Evolutionary conservation across 768 basidiomycete genomes (phyloP).

Genomic region (Termitomyces sp.): DNA sequence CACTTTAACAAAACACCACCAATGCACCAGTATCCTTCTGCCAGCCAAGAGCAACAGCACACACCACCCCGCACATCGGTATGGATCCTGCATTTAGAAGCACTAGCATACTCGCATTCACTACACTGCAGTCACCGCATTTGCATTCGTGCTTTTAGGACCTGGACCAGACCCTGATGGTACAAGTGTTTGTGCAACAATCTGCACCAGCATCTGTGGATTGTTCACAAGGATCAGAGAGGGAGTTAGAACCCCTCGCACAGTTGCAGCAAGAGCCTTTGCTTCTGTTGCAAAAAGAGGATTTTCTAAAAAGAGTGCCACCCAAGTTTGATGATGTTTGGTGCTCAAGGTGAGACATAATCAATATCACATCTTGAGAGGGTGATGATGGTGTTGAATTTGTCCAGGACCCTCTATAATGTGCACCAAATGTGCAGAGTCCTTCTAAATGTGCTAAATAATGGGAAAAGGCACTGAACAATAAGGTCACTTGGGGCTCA

Average conservation of each 20-base stretch:
- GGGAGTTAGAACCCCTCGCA: constrained; percentile 58
- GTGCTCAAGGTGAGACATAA: too few species aligned
- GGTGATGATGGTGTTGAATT: too few species aligned
- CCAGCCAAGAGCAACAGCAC: constrained; percentile 59
- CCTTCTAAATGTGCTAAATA: too few species aligned
- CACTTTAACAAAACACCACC: too few species aligned
- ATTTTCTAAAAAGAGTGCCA: too few species aligned
- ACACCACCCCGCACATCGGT: constrained; percentile 72
- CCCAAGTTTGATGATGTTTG: too few species aligned
- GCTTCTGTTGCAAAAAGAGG: constrained; percentile 71
- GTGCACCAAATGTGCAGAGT: too few species aligned
- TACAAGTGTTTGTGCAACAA: constrained; percentile 67
- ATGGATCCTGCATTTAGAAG: constrained; percentile 68
- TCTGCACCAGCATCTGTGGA: constrained; percentile 72
- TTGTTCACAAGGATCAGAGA: constrained; percentile 62
- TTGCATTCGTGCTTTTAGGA: constrained; percentile 11
- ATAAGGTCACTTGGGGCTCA: too few species aligned
- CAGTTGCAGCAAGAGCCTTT: constrained; percentile 50
- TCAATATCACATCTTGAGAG: too few species aligned
- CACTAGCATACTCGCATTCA: constrained; percentile 70
- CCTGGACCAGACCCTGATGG: constrained; percentile 8
- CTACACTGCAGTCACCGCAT: constrained; percentile 57
- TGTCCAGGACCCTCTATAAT: too few species aligned
- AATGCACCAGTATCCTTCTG: constrained; percentile 25
- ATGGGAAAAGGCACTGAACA: too few species aligned